Conservation (phyloP, 495 filamentous ascomycete genomes). For the Aspergillus bridgeri region DNA sequence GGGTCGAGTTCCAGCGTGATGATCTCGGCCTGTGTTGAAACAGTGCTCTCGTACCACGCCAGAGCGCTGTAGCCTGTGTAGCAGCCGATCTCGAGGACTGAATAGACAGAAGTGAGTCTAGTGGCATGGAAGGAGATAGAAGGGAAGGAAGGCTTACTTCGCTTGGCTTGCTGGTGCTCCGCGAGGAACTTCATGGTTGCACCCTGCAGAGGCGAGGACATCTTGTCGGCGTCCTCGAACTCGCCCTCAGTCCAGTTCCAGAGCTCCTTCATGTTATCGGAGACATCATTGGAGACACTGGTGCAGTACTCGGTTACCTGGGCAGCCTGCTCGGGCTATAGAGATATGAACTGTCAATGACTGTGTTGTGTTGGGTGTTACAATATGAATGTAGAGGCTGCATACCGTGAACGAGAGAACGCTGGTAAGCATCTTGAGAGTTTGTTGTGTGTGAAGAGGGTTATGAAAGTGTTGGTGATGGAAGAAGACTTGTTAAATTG, state of each 20-base stretch:
- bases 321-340: constrained; percentile 1
- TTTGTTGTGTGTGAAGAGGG: neutral
- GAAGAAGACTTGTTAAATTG: neutral
- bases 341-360: neutral
- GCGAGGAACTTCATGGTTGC: constrained; percentile 1
- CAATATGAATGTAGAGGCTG: neutral
- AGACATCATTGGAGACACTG: neutral
- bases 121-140: neutral
- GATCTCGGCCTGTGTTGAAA: constrained; percentile 1
- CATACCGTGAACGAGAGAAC: constrained; percentile 3
- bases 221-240: constrained; percentile 1
- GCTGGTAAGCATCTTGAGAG: neutral
- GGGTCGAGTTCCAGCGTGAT: constrained; percentile 1
- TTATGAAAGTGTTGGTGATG: neutral
- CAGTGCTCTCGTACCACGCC: constrained; percentile 1
- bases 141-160: neutral
- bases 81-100: constrained; percentile 3
- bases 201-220: constrained; percentile 6
- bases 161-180: neutral
- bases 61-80: constrained; percentile 5
- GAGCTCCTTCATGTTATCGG: constrained; percentile 3
- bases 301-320: constrained; percentile 4
- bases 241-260: constrained; percentile 5
- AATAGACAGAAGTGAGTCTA: neutral
- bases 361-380: neutral